Percentiles rank a stretch among this genome's conserved stretches.
Conservation (phyloP, 176 grass and related monocot genomes). For the Lolium perenne region DNA sequence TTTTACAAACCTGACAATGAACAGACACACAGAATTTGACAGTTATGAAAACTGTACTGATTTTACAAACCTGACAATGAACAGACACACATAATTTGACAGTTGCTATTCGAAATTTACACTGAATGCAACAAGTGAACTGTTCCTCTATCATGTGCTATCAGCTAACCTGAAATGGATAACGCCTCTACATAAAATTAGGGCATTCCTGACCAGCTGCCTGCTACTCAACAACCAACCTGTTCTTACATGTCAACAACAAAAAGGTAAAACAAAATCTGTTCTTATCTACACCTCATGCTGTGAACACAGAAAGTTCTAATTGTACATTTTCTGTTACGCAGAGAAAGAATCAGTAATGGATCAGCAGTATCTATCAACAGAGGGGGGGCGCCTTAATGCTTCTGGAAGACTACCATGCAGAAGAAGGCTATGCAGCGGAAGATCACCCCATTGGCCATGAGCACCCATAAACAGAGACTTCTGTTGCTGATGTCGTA, state of each 20-base stretch:
- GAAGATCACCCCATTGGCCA: constrained; percentile 60
- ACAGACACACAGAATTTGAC: background rate
- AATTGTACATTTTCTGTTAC: constrained; percentile 50
- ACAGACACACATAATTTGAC: background rate
- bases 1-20: background rate
- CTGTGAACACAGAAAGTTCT: constrained; percentile 14
- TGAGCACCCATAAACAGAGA: constrained; percentile 59
- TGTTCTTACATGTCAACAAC: background rate
- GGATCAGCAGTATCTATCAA: constrained; percentile 2
- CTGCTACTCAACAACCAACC: constrained; percentile 26
- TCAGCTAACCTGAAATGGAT: constrained; percentile 37
- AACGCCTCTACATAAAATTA: constrained; percentile 21
- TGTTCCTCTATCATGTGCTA: constrained; percentile 2
- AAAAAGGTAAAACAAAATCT: constrained; percentile 28
- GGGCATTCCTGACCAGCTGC: constrained; percentile 36
- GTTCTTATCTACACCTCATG: constrained; percentile 34
- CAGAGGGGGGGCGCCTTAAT: constrained; percentile 34
- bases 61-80: background rate
- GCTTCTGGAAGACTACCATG: constrained; percentile 71
- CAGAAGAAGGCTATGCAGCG: constrained; percentile 74
- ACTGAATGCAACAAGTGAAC: constrained; percentile 1
- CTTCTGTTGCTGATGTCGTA: constrained; percentile 59
- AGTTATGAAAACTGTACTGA: background rate
- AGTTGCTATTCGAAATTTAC: constrained; percentile 37
- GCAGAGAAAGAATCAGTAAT: constrained; percentile 19